Evolutionary conservation across 805 yeast genomes (phyloP).

Genomic region (Osmozyma mogii): DNA sequence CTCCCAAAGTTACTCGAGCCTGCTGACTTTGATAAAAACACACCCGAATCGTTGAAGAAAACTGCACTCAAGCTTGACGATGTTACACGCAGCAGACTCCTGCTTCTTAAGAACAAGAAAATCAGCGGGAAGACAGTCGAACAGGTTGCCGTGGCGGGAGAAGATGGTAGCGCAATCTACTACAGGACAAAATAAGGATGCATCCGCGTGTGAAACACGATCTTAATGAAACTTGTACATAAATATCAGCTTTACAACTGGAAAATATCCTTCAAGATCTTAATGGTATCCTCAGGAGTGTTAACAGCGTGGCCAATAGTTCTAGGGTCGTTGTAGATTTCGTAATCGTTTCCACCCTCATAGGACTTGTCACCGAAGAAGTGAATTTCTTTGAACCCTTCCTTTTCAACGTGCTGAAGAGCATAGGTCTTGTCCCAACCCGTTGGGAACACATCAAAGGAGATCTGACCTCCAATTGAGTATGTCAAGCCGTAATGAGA

Average conservation of each 20-base stretch:
- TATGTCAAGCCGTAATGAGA: conserved; percentile 80
- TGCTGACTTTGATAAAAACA: conserved; percentile 14
- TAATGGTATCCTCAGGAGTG: conserved; percentile 82
- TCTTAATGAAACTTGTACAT: no score
- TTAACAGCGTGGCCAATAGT: conserved; percentile 93
- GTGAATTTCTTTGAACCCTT: conserved; percentile 82
- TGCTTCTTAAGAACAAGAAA: conserved; percentile 24
- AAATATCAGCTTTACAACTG: conserved; percentile 26
- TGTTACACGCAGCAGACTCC: conserved; percentile 38
- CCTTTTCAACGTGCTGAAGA: conserved; percentile 81
- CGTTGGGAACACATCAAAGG: conserved; percentile 98
- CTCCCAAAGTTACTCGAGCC: conserved; percentile 59
- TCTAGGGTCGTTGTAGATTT: conserved; percentile 86
- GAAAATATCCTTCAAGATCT: conserved; percentile 78
- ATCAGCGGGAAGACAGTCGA: conserved; percentile 26
- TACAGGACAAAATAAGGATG: conserved; percentile 29
- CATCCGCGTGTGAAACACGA: background rate
- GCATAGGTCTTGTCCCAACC: conserved; percentile 99
- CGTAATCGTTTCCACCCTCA: conserved; percentile 98
- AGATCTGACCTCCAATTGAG: conserved; percentile 99
- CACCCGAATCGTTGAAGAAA: conserved; percentile 16
- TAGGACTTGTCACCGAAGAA: conserved; percentile 98
- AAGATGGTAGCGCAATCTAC: conserved; percentile 52
- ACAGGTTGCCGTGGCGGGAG: conserved; percentile 60
- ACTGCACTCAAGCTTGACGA: conserved; percentile 23